Evolutionary conservation across 2,329 filamentous ascomycete genomes (phyloP).

Genomic region (Fusarium sp.): DNA sequence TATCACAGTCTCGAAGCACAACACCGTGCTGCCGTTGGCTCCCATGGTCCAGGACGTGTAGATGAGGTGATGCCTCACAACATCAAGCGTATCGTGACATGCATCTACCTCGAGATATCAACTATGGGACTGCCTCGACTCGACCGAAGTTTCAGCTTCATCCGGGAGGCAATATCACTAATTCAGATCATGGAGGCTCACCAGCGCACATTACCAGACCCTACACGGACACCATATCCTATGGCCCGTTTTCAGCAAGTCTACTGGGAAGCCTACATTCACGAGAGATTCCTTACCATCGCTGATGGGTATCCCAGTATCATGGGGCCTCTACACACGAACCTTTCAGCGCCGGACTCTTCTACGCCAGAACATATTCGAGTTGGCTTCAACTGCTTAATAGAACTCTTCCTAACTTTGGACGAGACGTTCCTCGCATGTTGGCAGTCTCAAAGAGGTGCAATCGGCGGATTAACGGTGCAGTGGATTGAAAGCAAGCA

Average conservation of each 20-base stretch:
- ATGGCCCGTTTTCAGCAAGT: slow-evolving; percentile 55
- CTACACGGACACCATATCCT: slow-evolving; percentile 22
- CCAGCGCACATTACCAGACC: slow-evolving; percentile 28
- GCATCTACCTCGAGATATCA: slow-evolving; percentile 64
- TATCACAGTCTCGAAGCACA: slow-evolving; percentile 47
- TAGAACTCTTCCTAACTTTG: slow-evolving; percentile 53
- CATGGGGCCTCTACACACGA: slow-evolving; percentile 49
- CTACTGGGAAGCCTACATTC: slow-evolving; percentile 68
- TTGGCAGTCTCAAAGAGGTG: slow-evolving; percentile 51
- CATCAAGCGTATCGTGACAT: slow-evolving; percentile 61
- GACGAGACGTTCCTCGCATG: slow-evolving; percentile 54
- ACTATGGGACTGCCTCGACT: slow-evolving; percentile 61
- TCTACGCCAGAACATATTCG: slow-evolving; percentile 53
- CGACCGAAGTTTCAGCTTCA: slow-evolving; percentile 62
- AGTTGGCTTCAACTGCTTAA: slow-evolving; percentile 53
- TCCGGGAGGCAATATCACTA: slow-evolving; percentile 61
- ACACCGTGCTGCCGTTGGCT: slow-evolving; percentile 43
- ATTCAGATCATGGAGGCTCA: slow-evolving; percentile 41
- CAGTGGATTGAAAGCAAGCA: slow-evolving; percentile 57
- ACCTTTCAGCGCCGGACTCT: slow-evolving; percentile 48
- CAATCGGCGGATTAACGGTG: slow-evolving; percentile 47
- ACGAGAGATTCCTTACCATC: slow-evolving; percentile 67
- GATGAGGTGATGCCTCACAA: slow-evolving; percentile 55
- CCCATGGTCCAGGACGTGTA: slow-evolving; percentile 50
- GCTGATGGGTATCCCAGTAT: slow-evolving; percentile 59